Evolutionary conservation across 2,329 filamentous ascomycete genomes (phyloP), one percentile per base, ranked within the genome.

Genomic region (Hypoxylon sp.): DNA sequence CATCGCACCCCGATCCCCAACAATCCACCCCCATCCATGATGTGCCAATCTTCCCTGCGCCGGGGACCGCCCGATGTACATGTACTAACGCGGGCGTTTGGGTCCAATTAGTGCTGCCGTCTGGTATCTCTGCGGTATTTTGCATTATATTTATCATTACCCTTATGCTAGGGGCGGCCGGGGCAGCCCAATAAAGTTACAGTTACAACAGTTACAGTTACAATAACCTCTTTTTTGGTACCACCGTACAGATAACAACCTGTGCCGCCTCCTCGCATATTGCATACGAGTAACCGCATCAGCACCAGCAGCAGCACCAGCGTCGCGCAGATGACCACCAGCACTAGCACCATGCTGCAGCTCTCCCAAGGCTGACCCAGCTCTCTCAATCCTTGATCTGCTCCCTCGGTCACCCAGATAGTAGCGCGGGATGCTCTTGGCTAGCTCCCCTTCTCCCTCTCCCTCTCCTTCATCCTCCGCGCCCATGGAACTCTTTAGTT

Each of bases 261-360:
- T 62, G 60, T 32, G 62, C 59, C 61, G 57, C 62, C 30, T 21
- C 14, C 36, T 32, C 53, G 60, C 68, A 62, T 59, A n/a, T 28
- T 34, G 49, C 30, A 43, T 38, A 50, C 28, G 25, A 43, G 55
- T 30, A 57, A 41, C 19, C 23, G 17, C 17, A 7, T 1, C 25
- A 45, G 52, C 38, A 36, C 28, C 3, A 13, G 48, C 30, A 45
- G 41, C 30, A 36, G 41, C 14, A 48, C 28, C 28, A 49, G 19
- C 45, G 36, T 23, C 41, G 36, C 46, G 51, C 58, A 43, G 61
- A 58, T 65, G 65, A 70, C 65, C 61, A 59, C 14, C 41, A 30
- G 28, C 61, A 52, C 5, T 10, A 25, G 46, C 32, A 41, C 17
- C 25, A 28, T 19, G 38, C 38, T 59, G 52, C 53, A n/a, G 41